phyloP scores from a whole-genome alignment of 2,329 filamentous ascomycete species.

The Nigrospora osmanthi region DNA sequence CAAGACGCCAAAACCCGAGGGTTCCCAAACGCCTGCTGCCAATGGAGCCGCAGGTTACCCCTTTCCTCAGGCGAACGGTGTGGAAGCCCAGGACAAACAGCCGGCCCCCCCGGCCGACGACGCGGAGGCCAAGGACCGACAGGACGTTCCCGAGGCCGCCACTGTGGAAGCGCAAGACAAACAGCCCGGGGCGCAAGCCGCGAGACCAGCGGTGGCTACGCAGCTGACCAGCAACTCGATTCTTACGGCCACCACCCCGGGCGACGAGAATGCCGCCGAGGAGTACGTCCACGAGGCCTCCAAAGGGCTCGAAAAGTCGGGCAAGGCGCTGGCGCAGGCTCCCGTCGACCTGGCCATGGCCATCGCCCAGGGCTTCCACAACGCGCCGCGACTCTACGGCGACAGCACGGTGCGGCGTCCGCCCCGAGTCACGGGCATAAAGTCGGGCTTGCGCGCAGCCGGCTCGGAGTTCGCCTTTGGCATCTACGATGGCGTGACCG shows the following conservation, averaged over 20 bases:
- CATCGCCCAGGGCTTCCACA: constrained; percentile 62
- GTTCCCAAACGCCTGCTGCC: background rate
- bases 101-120: constrained; percentile 11
- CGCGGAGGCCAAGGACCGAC: constrained; percentile 1
- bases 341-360: constrained; percentile 55
- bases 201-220: background rate
- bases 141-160: background rate
- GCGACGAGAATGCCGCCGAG: constrained; percentile 22
- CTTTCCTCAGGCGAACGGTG: constrained; percentile 2
- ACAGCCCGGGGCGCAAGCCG: background rate
- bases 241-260: constrained; percentile 14
- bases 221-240: constrained; percentile 9
- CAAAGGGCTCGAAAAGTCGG: constrained; percentile 41
- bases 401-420: constrained; percentile 61
- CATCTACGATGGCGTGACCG: constrained; percentile 57
- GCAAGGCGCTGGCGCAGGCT: constrained; percentile 42
- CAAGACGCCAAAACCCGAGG: constrained; percentile 4
- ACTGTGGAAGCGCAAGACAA: too few relatives aligned
- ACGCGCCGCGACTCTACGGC: constrained; percentile 61
- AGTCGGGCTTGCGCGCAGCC: constrained; percentile 54
- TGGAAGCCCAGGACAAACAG: constrained; percentile 6
- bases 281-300: constrained; percentile 43
- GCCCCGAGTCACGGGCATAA: constrained; percentile 55
- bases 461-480: constrained; percentile 55
- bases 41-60: background rate